These are phyloP conservation scores for Firmiana major DNA, from an alignment of 345 rosid genomes.

Conservation along the genomic window DNA sequence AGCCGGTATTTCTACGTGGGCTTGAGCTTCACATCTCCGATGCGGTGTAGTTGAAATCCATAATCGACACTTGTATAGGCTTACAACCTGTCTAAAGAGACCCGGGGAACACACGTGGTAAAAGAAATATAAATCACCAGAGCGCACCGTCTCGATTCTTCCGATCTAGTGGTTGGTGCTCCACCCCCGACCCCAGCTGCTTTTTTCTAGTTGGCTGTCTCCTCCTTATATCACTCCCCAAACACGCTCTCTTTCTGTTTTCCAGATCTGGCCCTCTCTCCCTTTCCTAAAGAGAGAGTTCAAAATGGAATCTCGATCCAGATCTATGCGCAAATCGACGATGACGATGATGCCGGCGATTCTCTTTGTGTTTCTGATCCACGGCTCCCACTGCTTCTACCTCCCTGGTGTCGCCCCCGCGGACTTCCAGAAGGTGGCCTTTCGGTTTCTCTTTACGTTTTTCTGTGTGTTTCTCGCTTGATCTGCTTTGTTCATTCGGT, in stretches of 20 bases:
- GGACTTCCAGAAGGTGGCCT: slow-evolving; percentile 74
- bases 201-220: neutral
- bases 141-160: neutral
- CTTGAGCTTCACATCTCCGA: too few species aligned
- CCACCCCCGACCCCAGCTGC: neutral
- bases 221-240: slow-evolving; percentile 9
- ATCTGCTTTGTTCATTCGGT: slow-evolving; percentile 17
- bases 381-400: slow-evolving; percentile 68
- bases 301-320: slow-evolving; percentile 43
- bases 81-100: neutral
- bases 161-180: neutral
- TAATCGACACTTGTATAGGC: neutral
- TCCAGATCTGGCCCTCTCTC: slow-evolving; percentile 24
- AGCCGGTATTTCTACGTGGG: too few species aligned
- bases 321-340: slow-evolving; percentile 8
- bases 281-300: slow-evolving; percentile 11
- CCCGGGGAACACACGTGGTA: slow-evolving; percentile 9
- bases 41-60: neutral
- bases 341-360: slow-evolving; percentile 18
- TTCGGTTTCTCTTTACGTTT: neutral
- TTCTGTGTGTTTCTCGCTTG: neutral
- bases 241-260: neutral
- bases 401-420: slow-evolving; percentile 98
- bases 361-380: slow-evolving; percentile 42
- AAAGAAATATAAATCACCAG: neutral